phyloP scores from a whole-genome alignment of 495 filamentous ascomycete genomes.

The Symbiotaphrina buchneri region DNA sequence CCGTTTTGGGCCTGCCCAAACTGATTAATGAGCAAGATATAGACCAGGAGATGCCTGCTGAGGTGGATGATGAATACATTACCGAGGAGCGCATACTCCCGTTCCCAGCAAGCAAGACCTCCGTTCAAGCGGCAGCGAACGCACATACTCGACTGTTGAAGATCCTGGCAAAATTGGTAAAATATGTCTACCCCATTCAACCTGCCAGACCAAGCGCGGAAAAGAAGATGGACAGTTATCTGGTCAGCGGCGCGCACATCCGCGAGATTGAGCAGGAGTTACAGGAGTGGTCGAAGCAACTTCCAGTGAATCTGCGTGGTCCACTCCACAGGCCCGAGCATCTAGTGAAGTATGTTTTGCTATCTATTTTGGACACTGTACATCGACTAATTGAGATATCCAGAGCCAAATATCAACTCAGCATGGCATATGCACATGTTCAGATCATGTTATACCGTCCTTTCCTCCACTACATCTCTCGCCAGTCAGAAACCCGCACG shows the following conservation, averaged over 20 bases:
- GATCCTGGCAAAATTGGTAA: slow-evolving; percentile 67
- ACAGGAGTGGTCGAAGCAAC: slow-evolving; percentile 57
- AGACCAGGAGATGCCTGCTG: slow-evolving; percentile 7
- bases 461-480: slow-evolving; percentile 85
- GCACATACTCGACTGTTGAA: slow-evolving; percentile 60
- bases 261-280: slow-evolving; percentile 80
- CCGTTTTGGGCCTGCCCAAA: slow-evolving; percentile 7
- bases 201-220: slow-evolving; percentile 21
- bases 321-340: too few species aligned
- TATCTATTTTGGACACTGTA: too few species aligned
- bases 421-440: slow-evolving; percentile 74
- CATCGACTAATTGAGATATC: too few species aligned
- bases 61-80: slow-evolving; percentile 9
- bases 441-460: slow-evolving; percentile 92
- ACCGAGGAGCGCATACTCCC: slow-evolving; percentile 49
- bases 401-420: slow-evolving; percentile 68
- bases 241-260: slow-evolving; percentile 73
- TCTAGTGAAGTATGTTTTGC: too few species aligned
- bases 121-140: slow-evolving; percentile 61
- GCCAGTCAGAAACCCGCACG: too few species aligned
- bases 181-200: slow-evolving; percentile 78
- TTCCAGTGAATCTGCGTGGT: slow-evolving; percentile 55
- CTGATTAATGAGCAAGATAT: slow-evolving; percentile 7
- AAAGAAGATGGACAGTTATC: slow-evolving; percentile 28
- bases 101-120: slow-evolving; percentile 52